Base-by-base conservation (phyloP, 1,139 yeast species). In the Protomyces lactucae-debilis region DNA sequence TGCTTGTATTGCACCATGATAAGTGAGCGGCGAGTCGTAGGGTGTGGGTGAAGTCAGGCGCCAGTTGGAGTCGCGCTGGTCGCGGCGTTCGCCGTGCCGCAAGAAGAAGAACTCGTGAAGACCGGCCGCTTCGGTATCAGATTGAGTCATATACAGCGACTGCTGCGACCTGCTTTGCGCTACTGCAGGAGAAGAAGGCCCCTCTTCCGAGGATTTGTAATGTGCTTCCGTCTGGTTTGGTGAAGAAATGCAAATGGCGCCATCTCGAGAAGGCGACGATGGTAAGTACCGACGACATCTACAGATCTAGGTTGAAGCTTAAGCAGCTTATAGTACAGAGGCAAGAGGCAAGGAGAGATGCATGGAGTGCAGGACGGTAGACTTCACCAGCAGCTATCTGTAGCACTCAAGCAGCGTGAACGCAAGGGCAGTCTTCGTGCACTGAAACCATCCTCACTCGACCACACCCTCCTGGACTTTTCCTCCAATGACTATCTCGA, bases 11-110 rank as follows among this genome's bases (percentile, higher is more conserved):
- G 67, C 57, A 3, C 79, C 79, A 2, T 66, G 67, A 12, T 65
- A 68, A 3, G 75, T 70, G 55, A 76, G 68, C 5, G 79, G 79
- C 5, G 78, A 71, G 64, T 76, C 77, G 66, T 76, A 76, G 9
- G 79, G 78, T 10, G 75, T 71, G 2, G 77, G 74, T 4, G 76
- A 71, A 1, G 72, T 68, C 55, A 53, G 61, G 23, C 67, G 67
- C 79, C 79, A 76, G 21, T 66, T 45, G 55, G 66, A 65, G 65
- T 76, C 75, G 10, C 65, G 70, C 14, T 70, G 68, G 68, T 76
- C 79, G 61, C 69, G 72, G 3, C 79, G 70, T 10, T 72, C 68
- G 25, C 75, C 76, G 66, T 76, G 79, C 36, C 79, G 72, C 16
- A 73, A 74, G 28, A 76, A 68, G 40, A 75, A 70, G 35, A 76